Evolutionary conservation across 2,329 filamentous ascomycete genomes (phyloP).

Genomic region (Mycosphaerella sp.): DNA sequence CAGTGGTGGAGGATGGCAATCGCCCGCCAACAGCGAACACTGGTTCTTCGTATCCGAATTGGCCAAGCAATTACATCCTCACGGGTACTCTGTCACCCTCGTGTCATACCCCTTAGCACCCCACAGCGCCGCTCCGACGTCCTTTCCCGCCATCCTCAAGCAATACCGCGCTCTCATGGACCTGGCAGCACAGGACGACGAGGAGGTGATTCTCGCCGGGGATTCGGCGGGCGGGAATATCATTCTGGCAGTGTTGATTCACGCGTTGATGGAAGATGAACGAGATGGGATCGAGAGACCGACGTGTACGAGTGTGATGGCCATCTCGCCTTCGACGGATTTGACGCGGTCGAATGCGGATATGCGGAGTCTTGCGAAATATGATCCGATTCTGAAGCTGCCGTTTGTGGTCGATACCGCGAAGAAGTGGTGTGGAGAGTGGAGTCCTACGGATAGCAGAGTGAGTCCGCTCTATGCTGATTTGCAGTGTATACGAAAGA

Average conservation of each 20-base stretch:
- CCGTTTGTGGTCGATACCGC: constrained; percentile 41
- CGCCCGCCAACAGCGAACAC: constrained; percentile 46
- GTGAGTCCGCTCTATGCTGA: constrained; percentile 48
- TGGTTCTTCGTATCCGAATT: constrained; percentile 49
- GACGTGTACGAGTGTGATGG: constrained; percentile 38
- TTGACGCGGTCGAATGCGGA: constrained; percentile 43
- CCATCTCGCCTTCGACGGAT: constrained; percentile 47
- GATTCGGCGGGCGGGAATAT: constrained; percentile 55
- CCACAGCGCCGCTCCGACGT: constrained; percentile 43
- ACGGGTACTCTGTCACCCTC: constrained; percentile 38
- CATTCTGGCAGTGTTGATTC: constrained; percentile 39
- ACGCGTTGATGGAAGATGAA: constrained; percentile 34
- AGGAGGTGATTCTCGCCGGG: constrained; percentile 47
- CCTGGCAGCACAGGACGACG: constrained; percentile 35
- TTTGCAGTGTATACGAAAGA: constrained; percentile 35
- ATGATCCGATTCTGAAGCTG: constrained; percentile 45
- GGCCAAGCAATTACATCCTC: constrained; percentile 35
- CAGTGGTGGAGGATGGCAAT: constrained; percentile 52
- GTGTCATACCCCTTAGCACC: constrained; percentile 53
- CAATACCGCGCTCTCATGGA: constrained; percentile 42
- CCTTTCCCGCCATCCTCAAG: constrained; percentile 45
- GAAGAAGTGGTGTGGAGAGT: constrained; percentile 39
- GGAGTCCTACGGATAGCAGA: constrained; percentile 40
- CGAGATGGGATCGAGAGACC: constrained; percentile 10
- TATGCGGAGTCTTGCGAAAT: constrained; percentile 37